Evolutionary conservation across 441 rosid genomes (phyloP).

Genomic region (Arabidopsis hybrid): DNA sequence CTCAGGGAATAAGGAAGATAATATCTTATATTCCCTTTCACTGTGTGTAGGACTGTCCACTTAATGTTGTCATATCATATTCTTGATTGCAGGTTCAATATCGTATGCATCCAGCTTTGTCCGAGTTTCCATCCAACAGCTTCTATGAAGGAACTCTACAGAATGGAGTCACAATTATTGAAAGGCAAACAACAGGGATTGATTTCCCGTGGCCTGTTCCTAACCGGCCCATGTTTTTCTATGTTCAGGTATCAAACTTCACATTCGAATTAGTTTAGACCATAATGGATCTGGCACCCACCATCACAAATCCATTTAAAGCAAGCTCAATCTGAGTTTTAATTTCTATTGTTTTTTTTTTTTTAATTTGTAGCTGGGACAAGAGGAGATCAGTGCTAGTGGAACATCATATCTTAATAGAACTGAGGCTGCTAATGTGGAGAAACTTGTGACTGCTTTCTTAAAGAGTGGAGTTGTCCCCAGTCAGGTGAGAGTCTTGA

Average conservation of each 20-base stretch:
- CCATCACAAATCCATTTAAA: not conserved
- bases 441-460: conserved; percentile 97
- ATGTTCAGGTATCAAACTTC: conserved; percentile 80
- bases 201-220: conserved; percentile 99
- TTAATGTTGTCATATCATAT: conserved; percentile 11
- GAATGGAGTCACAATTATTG: conserved; percentile 98
- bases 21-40: not conserved
- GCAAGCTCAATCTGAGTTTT: not conserved
- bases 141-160: conserved; percentile 98
- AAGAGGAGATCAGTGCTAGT: conserved; percentile 99
- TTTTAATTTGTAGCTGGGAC: conserved; percentile 84
- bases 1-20: not conserved
- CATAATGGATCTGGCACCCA: not conserved
- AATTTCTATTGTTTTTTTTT: not conserved
- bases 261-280: conserved; percentile 10
- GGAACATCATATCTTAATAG: conserved; percentile 99
- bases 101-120: conserved; percentile 98
- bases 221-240: conserved; percentile 97
- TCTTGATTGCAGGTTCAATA: conserved; percentile 81
- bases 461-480: conserved; percentile 98
- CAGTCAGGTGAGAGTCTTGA: conserved; percentile 66
- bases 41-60: not conserved
- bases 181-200: conserved; percentile 93
- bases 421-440: conserved; percentile 99
- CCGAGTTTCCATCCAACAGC: conserved; percentile 98